Conservation (phyloP, 768 basidiomycete species). For the Auricularia sp. region DNA sequence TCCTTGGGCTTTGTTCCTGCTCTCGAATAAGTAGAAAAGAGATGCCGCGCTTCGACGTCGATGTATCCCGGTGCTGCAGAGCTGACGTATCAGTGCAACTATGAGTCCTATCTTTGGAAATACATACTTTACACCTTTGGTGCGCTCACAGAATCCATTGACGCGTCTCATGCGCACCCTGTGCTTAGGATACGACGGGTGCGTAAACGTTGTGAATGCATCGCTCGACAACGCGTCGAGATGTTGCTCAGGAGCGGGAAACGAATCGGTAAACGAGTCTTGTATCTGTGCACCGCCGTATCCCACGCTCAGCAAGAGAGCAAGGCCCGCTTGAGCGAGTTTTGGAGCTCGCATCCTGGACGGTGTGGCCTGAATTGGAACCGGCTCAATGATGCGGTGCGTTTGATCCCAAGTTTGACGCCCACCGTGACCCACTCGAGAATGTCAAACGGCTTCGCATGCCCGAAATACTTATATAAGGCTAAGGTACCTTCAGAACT, state of each 20-base stretch:
- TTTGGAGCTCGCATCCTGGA: too few species aligned
- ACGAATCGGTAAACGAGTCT: neutral
- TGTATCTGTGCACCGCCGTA: neutral
- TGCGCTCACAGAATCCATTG: neutral
- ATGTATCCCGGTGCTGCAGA: conserved; percentile 49
- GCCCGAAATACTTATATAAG: too few species aligned
- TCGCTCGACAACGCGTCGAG: neutral
- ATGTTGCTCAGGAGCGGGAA: neutral
- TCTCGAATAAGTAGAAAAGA: conserved; percentile 76
- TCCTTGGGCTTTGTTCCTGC: conserved; percentile 43
- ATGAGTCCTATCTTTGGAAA: neutral
- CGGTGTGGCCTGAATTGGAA: too few species aligned
- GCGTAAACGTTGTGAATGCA: neutral
- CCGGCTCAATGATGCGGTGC: too few species aligned
- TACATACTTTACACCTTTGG: neutral
- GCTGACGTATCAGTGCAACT: neutral
- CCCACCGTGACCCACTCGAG: too few species aligned
- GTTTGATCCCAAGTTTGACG: too few species aligned
- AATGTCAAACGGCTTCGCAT: too few species aligned
- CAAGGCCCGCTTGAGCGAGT: too few species aligned
- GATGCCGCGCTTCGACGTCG: conserved; percentile 49
- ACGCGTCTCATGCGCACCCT: neutral
- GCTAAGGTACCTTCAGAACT: too few species aligned
- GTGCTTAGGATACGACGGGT: neutral
- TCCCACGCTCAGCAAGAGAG: neutral